These are phyloP conservation scores for Ambrosia hybrid DNA, from an alignment of 140 eudicot genomes.

Conservation along the genomic window DNA sequence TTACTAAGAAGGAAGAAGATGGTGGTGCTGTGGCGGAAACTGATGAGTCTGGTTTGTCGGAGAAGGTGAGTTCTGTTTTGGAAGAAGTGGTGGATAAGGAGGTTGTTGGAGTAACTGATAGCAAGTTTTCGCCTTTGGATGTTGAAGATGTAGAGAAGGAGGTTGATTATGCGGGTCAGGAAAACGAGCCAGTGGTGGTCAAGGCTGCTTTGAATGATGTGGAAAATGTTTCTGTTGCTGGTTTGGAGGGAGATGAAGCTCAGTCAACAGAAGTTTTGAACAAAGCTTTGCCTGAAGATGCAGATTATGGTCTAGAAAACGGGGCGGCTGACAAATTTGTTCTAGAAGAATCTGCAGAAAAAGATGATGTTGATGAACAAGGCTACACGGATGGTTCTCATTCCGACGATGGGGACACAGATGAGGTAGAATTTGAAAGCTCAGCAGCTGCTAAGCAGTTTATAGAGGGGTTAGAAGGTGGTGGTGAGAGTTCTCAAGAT, in stretches of 20 bases:
- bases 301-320: constrained; percentile 27
- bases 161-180: constrained; percentile 36
- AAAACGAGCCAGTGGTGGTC: constrained; percentile 30
- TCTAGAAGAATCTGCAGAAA: constrained; percentile 29
- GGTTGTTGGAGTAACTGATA: constrained; percentile 39
- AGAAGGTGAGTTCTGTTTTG: background rate
- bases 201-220: constrained; percentile 26
- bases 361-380: constrained; percentile 39
- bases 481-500: constrained; percentile 54
- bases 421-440: constrained; percentile 48
- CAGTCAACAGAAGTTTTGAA: constrained; percentile 21
- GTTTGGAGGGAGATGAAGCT: constrained; percentile 16
- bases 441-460: constrained; percentile 72
- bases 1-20: constrained; percentile 42
- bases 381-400: constrained; percentile 37
- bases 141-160: constrained; percentile 34
- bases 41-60: constrained; percentile 14
- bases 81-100: constrained; percentile 45
- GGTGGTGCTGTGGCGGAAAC: constrained; percentile 28
- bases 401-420: constrained; percentile 61
- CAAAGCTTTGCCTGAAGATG: constrained; percentile 15
- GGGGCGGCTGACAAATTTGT: constrained; percentile 28
- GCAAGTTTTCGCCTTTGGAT: constrained; percentile 33
- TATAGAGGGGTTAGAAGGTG: constrained; percentile 65
- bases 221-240: constrained; percentile 28